Base-by-base conservation (phyloP, 768 basidiomycete species). In the Lactarius vividus region DNA sequence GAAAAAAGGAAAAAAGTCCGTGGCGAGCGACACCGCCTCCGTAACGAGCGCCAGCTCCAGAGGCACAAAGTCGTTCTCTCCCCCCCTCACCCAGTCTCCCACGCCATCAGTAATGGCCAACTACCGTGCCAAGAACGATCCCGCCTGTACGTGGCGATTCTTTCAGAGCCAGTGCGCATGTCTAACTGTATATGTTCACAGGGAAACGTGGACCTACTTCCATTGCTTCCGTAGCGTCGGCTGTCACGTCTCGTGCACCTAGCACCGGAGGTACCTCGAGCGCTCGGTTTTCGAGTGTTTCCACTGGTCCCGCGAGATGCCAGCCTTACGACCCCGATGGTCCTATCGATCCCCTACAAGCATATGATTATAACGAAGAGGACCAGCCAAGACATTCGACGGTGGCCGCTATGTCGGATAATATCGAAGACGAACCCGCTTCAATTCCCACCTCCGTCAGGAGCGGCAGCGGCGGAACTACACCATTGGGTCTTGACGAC, bases 311-410 rank as follows among this genome's bases (percentile, higher is more conserved):
- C 31, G 44, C 29, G 15, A 29, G 23, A 0, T 28, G 52, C 52
- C 29, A 8, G n/a, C 10, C 13, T 2, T 31, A 20, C 7, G 31
- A 59, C 13, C 40, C 58, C 1, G 31, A 31, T 11, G 63, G 58
- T 35, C 33, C 26, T 0, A 44, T 64, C 3, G 63, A 64, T 0
- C 57, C 63, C 0, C 8, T 15, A 3, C 39, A 8, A 9, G 2
- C 9, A 8, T 60, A 65, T 9, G 55, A 65, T 1, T 65, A 61
- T 37, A 9, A 57, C 2, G 65, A 66, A 1, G 61, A 66, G 26
- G 52, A 63, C 16, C 1, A 6, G n/a, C 46, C 65, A 0, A 46
- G 16, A 49, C 29, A 10, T 2, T 31, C 49, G 1, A 58, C 18
- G 2, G 56, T 5, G n/a, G 40, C 23, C 0, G 61, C 65, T 0